Evolutionary conservation across 2,329 filamentous ascomycete genomes (phyloP), one percentile per base, ranked within the genome.

Genomic region (Trichoderma hamatum): DNA sequence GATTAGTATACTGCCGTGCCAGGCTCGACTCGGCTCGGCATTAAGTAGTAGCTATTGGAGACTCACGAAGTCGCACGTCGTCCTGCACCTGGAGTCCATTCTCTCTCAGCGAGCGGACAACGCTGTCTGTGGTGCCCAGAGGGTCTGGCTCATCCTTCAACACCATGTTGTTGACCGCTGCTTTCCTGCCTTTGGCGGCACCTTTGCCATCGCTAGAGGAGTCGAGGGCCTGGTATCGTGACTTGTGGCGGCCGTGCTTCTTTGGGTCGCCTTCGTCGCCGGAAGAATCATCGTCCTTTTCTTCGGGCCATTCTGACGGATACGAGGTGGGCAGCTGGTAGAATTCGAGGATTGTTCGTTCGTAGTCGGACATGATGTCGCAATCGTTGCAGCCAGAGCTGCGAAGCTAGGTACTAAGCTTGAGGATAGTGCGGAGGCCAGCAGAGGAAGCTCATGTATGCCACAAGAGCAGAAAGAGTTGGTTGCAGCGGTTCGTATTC

Each of bases 71-170:
- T 75, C 90, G 88, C 66, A 88, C 81, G 76, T 98, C 94, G 74
- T 97, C 93, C 76, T 97, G 93, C 16, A 97, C 85, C 0, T 91
- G 89, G 52, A 97, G 79, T 2, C 94, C 94, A 71, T 91, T 84
- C 72, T 90, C 87, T 76, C 91, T 90, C 75, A 99, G 81, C 46
- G 93, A 88, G 74, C 90, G 86, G 65, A 97, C 89, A 9, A 99
- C 94, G 76, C 93, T 97, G 68, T 95, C 91, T 1, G 91, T 90
- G 64, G 89, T 89, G n/a, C 96, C 96, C 65, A 99, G 81, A 5
- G 96, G 94, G 81, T 99, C 96, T 2, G 93, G 88, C 79, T 99
- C 96, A 78, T 99, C 96, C 77, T 92, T 92, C 76, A 96, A 92
- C 34, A 97, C 92, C 70, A 95, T 81, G 74, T 90, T 96, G 75